Evolutionary conservation across 2,329 filamentous ascomycete genomes (phyloP), one percentile per base, ranked within the genome.

Genomic region (Curvularia eragrostidis): DNA sequence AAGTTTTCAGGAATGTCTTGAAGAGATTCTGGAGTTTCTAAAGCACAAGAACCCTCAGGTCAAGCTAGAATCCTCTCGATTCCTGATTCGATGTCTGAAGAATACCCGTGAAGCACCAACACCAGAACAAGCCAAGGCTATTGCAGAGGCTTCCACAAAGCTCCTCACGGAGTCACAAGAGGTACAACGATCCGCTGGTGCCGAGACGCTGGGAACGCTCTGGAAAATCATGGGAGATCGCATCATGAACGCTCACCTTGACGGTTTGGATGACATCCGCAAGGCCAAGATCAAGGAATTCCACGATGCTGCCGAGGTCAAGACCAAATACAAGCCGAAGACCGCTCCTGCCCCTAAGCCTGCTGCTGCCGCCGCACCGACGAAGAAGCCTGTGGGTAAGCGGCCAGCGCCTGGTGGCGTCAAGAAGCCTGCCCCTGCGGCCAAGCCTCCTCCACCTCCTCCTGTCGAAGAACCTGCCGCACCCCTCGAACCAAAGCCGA

Each of bases 181-280:
- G 68, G 89, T 85, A 3, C 86, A 96, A 58, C 87, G 95, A 78
- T 89, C 94, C 48, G 93, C 92, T 28, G 95, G 93, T 75, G 93
- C 93, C 13, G 95, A 99, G 76, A 88, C 95, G 32, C 82, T 99
- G 3, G 95, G 96, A 63, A 97, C 93, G 0, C 78, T 99, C 48
- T 98, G 97, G 95, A 99, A 98, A 80, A 98, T 99, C 54, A 91
- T 98, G 80, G 94, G 95, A 41, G 96, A 99, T 77, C 87, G 95
- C 56, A 91, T 91, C 51, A 99, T 99, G 95, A 92, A 90, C 42
- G 90, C 91, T 8, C 91, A 96, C 74, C 80, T 99, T 15, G 94
- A 94, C 63, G 92, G 92, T 3, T 82, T 99, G 2, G 95, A 99
- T 73, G 95, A 99, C 23, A 98, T 98, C 65, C 87, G 93, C 60